Evolutionary conservation across 495 filamentous ascomycete species (phyloP), one percentile per base, ranked within the genome.

Genomic region (Cercophora newfieldiana): DNA sequence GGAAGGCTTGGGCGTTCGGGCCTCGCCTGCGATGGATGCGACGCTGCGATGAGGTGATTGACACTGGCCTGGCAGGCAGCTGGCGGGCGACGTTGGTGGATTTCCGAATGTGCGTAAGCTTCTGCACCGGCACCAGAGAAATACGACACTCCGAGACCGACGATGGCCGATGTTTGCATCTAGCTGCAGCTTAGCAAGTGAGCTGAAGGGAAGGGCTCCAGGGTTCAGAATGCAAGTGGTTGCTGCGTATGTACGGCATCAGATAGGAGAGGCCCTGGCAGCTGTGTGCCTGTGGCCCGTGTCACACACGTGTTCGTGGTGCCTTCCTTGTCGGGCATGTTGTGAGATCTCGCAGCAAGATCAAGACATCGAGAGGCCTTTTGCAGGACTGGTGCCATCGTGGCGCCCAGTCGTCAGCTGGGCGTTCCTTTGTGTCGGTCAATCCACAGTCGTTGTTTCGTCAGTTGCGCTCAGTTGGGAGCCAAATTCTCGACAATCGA

Each of bases 241-340:
- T 44, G 48, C 61, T 56, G 61, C 51, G 61, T 25, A 54, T 63
- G 61, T 63, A 44, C 48, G 61, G 61, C 61, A 63, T 63, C 61
- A 47, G n/a, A 63, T 63, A 55, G 61, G 24, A 31, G 33, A 24
- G 2, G 50, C 61, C 61, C 61, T 63, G 61, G 61, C 61, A 55
- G 61, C 47, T 50, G 19, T 57, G 37, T 49, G 59, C 59, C 37
- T 47, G 37, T 26, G 49, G 61, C 31, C 61, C 29, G 61, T 63
- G 61, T 63, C 26, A 55, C 61, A 62, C 61, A 63, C 61, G 61
- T 56, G 61, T 62, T 47, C 37, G 26, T 24, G 49, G 28, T n/a
- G 21, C 16, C 10, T 44, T 63, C 61, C 55, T 44, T 28, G 55
- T 48, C 37, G 59, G 16, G 59, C 37, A 12, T 51, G 25, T 51